Evolutionary conservation across 352 stramenopile genomes (phyloP).

Genomic region (Phytopythium cucurbitacearum): DNA sequence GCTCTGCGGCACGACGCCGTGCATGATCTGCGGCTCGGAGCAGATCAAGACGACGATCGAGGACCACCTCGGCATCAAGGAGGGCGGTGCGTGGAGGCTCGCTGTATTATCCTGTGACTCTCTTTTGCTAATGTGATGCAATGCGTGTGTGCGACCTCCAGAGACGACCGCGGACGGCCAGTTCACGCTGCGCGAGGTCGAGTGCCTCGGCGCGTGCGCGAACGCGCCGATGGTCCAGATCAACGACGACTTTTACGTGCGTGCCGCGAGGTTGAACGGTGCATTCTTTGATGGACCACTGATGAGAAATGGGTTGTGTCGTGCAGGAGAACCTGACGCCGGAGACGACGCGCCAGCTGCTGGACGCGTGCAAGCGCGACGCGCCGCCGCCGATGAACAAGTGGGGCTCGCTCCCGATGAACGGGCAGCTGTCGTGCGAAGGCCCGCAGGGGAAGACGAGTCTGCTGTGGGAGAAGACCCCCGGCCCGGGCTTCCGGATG

Average conservation of each 20-base stretch:
- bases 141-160: constrained; percentile 15
- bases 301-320: constrained; percentile 5
- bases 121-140: neutral
- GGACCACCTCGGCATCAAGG: constrained; percentile 96
- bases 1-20: constrained; percentile 99
- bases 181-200: constrained; percentile 97
- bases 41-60: constrained; percentile 99
- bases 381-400: constrained; percentile 93
- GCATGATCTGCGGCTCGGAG: constrained; percentile 99
- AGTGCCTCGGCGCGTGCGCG: constrained; percentile 98
- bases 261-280: constrained; percentile 3
- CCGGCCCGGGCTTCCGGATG: constrained; percentile 87
- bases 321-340: constrained; percentile 97
- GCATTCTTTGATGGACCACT: neutral
- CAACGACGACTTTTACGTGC: constrained; percentile 96
- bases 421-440: constrained; percentile 98
- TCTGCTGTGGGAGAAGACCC: constrained; percentile 84
- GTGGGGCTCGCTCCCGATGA: constrained; percentile 99
- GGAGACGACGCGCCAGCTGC: constrained; percentile 95
- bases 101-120: neutral
- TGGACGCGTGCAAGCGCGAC: constrained; percentile 96
- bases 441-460: constrained; percentile 95
- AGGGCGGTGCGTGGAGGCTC: constrained; percentile 65
- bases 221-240: constrained; percentile 99
- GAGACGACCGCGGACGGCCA: constrained; percentile 74